Base-by-base conservation (phyloP, 768 basidiomycete species). In the Leccinum uliginosum region DNA sequence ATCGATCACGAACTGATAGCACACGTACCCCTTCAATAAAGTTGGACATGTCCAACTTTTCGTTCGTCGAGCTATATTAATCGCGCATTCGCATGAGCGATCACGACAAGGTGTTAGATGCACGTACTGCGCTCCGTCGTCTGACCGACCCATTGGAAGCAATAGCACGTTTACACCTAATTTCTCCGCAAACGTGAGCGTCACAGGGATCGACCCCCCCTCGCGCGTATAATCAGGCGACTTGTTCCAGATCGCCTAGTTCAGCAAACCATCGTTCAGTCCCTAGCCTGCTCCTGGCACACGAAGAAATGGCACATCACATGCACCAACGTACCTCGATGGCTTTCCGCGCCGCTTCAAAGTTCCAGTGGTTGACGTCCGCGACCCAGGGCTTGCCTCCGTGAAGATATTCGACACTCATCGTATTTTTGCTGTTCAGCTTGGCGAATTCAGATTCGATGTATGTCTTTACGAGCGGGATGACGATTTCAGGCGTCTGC, bases 151-250 rank as follows among this genome's bases (percentile, higher is more conserved):
- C 87, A 96, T 95, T 1, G 94, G 96, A 27, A 98, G 78, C 19
- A 98, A 75, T 55, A 95, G 71, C 9, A 97, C 91, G 66, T 94
- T 97, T 54, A 93, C 87, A 12, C 84, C 83, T 47, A 97, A 75
- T 45, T 83, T 83, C 67, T 97, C 92, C 10, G 94, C 92, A 69
- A 98, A 96, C 2, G 93, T 95, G 56, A 98, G 79, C 4, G 93
- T 95, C 29, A 96, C 91, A 0, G 94, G 94, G 60, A 95, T 95
- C 6, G 91, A 92, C 5, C 95, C 95, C n/a, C 93, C 93, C 70
- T 96, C 93, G 43, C 93, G 83, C 2, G 89, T 93, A 57, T 87
- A 76, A 68, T 95, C 91, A 0, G 93, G 93, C 6, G 83, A 81
- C 67, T 80, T 79, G 47, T 82, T 77, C 74, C 92, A 94, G 9